Evolutionary conservation across 805 yeast species (phyloP).

Genomic region (Barnettozyma salicaria): DNA sequence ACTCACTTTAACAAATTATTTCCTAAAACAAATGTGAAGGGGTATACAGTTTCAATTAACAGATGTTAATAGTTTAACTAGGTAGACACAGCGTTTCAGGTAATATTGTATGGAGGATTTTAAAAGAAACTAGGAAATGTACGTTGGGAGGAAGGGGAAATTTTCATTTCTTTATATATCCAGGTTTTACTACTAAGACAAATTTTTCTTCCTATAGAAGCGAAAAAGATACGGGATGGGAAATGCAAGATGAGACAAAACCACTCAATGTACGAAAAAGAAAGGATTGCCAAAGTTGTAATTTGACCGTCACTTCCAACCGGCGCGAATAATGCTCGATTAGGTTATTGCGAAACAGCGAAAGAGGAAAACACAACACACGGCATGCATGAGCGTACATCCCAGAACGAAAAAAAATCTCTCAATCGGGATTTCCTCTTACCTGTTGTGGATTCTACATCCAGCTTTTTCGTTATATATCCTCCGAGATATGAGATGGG

Average conservation of each 20-base stretch:
- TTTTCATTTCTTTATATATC: slow-evolving; percentile 11
- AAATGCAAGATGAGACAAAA: slow-evolving; percentile 10
- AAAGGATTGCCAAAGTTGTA: slow-evolving; percentile 3
- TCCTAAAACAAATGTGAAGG: slow-evolving; percentile 10
- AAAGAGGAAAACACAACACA: slow-evolving; percentile 9
- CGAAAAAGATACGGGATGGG: slow-evolving; percentile 5
- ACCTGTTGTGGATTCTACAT: slow-evolving; percentile 5
- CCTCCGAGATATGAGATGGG: background rate
- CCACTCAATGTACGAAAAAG: slow-evolving; percentile 3
- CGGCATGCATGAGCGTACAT: slow-evolving; percentile 6
- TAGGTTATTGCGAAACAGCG: slow-evolving; percentile 4
- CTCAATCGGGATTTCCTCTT: slow-evolving; percentile 8
- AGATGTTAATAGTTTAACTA: slow-evolving; percentile 4
- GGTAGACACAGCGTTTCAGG: slow-evolving; percentile 11
- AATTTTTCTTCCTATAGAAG: slow-evolving; percentile 7
- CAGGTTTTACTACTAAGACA: too few relatives aligned
- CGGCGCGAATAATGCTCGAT: slow-evolving; percentile 6
- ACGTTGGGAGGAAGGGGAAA: slow-evolving; percentile 2
- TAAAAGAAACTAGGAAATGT: background rate
- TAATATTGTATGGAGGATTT: slow-evolving; percentile 8
- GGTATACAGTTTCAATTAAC: slow-evolving; percentile 7
- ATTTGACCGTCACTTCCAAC: slow-evolving; percentile 9
- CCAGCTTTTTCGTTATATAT: background rate
- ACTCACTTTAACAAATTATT: slow-evolving; percentile 9
- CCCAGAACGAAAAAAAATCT: slow-evolving; percentile 4